Conservation (phyloP, 345 rosid genomes). For the Eucalyptus sp. region DNA sequence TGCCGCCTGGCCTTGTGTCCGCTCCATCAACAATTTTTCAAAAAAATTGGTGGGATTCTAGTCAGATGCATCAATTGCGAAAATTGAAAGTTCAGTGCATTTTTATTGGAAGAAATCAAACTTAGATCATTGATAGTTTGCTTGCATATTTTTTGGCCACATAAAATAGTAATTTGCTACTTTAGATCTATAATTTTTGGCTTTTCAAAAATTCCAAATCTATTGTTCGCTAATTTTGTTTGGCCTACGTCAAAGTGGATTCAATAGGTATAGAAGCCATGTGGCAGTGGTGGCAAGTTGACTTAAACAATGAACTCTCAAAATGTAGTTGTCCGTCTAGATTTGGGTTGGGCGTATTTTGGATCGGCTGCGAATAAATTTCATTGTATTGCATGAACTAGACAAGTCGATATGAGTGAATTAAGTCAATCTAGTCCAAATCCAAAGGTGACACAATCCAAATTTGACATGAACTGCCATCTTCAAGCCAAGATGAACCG, state of each 20-base stretch:
- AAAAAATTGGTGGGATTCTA: background rate
- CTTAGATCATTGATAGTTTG: background rate
- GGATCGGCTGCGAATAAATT: fast-evolving
- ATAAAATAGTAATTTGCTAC: background rate
- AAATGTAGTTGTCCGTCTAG: background rate
- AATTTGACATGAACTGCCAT: background rate
- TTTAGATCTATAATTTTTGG: background rate
- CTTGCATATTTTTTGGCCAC: background rate
- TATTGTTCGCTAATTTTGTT: background rate
- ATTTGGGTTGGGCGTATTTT: background rate
- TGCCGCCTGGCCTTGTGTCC: background rate
- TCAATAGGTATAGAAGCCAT: background rate
- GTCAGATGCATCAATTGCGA: background rate
- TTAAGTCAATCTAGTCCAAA: background rate
- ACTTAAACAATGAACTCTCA: too few relatives aligned
- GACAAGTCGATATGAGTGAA: background rate
- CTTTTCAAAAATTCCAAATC: background rate
- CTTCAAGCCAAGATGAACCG: background rate
- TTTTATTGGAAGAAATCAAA: background rate
- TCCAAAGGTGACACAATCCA: background rate
- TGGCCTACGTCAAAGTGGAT: background rate
- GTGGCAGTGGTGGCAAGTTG: background rate
- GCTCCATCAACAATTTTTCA: background rate
- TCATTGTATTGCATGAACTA: background rate
- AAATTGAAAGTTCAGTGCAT: too few relatives aligned